Percentiles rank a stretch among this genome's conserved stretches.
Evolutionary conservation across 257 asterid species (phyloP).

Genomic region (Capsicum rhomboideum): DNA sequence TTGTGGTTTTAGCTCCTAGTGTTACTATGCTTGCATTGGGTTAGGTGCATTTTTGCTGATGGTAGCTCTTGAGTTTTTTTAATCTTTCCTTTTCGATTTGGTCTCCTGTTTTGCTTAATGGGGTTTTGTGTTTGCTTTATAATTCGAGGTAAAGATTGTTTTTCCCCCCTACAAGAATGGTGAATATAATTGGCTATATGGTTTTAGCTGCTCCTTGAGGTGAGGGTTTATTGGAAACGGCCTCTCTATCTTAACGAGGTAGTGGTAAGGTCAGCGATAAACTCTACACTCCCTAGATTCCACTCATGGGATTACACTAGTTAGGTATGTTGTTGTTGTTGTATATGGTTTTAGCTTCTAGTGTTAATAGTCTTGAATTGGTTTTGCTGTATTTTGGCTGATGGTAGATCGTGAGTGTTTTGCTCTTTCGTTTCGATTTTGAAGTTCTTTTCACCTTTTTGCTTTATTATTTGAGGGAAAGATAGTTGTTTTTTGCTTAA

Average conservation of each 20-base stretch:
- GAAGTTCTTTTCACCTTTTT: no score
- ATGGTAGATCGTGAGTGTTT: constrained; percentile 82
- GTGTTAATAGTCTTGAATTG: constrained; percentile 35
- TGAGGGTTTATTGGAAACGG: background rate
- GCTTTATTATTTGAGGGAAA: background rate
- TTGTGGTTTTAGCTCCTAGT: background rate
- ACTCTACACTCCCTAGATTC: background rate
- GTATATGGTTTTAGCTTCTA: background rate
- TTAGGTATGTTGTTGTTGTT: background rate
- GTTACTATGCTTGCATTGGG: constrained; percentile 32
- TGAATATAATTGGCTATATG: background rate
- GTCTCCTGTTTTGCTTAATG: background rate
- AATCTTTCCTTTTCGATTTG: background rate
- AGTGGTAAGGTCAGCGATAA: background rate
- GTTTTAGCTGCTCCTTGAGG: background rate
- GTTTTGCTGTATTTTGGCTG: constrained; percentile 84
- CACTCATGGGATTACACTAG: background rate
- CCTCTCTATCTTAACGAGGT: background rate
- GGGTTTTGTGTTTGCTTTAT: background rate
- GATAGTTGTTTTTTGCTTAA: background rate
- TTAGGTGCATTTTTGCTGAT: constrained; percentile 77
- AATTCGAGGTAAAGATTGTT: background rate
- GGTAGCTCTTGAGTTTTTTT: constrained; percentile 73
- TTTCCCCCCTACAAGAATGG: background rate
- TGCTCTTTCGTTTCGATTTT: background rate